Base-by-base conservation (phyloP, 2,329 filamentous ascomycete genomes). In the Alternaria arborescens region DNA sequence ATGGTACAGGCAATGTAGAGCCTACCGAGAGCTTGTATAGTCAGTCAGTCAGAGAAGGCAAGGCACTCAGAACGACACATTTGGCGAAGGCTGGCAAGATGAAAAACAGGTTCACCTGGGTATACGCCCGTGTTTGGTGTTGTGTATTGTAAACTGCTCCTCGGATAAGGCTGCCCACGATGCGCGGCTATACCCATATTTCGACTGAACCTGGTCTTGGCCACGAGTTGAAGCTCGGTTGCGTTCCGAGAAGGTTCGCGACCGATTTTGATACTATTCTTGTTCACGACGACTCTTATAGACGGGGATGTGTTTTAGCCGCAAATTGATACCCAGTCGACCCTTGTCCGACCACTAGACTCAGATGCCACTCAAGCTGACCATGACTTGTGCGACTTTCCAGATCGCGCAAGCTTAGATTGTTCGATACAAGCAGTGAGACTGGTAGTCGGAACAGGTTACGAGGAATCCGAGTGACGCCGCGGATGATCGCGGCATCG, bases 241-340 rank as follows among this genome's bases (percentile, higher is more conserved):
- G 52, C 46, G 48, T 59, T 56, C 48, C 56, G 44, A 59, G 16
- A 58, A 55, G 32, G 42, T 46, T 50, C 24, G 30, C 20, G 55
- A 52, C 26, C 42, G 42, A 41, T 36, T 5, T 43, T 58, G 60
- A 52, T 65, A 42, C 65, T 74, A 73, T 74, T 74, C 67, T 71
- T 60, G 61, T 68, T 50, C 20, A 34, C 38, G 20, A 58, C 44
- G 40, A 43, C 57, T 47, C 51, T 54, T 52, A 54, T 58, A 56
- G 58, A 42, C 58, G 58, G 58, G 57, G 55, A 28, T 43, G 47
- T 61, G 53, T 70, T 60, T 73, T 74, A 73, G 47, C 71, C 71
- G 71, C 62, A 74, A 56, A 73, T 71, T 74, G 63, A 58, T 34
- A 47, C 56, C 41, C 34, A 55, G 52, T 40, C 26, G 28, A 65